These are phyloP conservation scores for Bimuria novae-zelandiae DNA, from an alignment of 2,329 filamentous ascomycete species.

Conservation along the genomic window DNA sequence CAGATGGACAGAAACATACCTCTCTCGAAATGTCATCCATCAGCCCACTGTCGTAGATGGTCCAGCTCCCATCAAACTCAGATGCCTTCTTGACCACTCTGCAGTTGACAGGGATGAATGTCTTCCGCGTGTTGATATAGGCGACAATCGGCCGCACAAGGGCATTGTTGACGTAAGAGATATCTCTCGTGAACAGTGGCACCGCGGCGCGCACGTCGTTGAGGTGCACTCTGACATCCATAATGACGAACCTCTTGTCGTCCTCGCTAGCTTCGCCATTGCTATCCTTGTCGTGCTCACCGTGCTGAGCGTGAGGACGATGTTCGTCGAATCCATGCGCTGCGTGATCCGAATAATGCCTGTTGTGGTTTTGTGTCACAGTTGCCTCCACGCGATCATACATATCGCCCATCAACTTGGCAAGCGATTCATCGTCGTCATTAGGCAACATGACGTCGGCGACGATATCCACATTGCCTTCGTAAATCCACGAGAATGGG, in stretches of 20 bases:
- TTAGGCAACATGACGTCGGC: conserved; percentile 93
- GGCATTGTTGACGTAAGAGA: conserved; percentile 95
- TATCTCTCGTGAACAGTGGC: conserved; percentile 86
- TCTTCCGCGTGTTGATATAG: conserved; percentile 94
- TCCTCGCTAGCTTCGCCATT: conserved; percentile 46
- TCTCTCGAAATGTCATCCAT: conserved; percentile 94
- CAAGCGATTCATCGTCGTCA: conserved; percentile 84
- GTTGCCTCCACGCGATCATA: conserved; percentile 95
- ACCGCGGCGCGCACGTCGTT: conserved; percentile 94
- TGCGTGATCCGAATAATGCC: conserved; percentile 43
- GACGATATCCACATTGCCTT: conserved; percentile 95
- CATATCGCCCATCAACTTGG: conserved; percentile 94
- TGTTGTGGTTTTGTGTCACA: conserved; percentile 76
- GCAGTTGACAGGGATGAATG: conserved; percentile 94
- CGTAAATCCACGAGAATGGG: conserved; percentile 96
- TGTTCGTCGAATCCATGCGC: conserved; percentile 35
- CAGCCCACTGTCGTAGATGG: conserved; percentile 87
- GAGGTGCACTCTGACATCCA: conserved; percentile 92
- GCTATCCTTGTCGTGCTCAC: conserved; percentile 14
- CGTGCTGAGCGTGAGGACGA: conserved; percentile 18
- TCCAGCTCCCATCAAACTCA: conserved; percentile 97
- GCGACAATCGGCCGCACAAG: conserved; percentile 94
- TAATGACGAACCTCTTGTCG: conserved; percentile 80
- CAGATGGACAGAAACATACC: conserved; percentile 44
- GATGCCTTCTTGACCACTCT: conserved; percentile 85